Evolutionary conservation across 139 green algal species (phyloP).

Genomic region (Coelastrella sp.): DNA sequence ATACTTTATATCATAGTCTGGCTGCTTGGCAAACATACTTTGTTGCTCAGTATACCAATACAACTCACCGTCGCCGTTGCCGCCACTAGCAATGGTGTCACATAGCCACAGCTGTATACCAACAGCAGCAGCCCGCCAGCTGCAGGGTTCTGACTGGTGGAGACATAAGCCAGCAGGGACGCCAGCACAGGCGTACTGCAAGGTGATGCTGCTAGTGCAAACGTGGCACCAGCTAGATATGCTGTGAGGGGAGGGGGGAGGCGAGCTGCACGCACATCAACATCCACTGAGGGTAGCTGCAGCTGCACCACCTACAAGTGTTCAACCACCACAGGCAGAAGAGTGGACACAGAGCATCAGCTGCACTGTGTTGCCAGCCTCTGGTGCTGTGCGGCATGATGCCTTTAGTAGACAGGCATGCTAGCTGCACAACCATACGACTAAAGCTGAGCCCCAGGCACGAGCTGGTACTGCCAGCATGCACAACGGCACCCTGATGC

Average conservation of each 20-base stretch:
- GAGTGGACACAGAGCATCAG: background rate
- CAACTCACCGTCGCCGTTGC: conserved; percentile 55
- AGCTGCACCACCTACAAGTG: conserved; percentile 79
- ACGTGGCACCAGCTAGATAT: conserved; percentile 93
- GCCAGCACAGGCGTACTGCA: conserved; percentile 97
- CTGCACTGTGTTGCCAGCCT: no score
- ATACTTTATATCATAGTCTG: no score
- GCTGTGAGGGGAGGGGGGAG: conserved; percentile 74
- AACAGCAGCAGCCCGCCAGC: conserved; percentile 89
- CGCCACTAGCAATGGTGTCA: conserved; percentile 92
- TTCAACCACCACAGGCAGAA: no score
- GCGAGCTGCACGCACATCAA: conserved; percentile 75
- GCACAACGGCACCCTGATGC: no score
- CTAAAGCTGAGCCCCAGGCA: no score
- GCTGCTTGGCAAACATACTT: no score
- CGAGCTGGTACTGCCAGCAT: no score
- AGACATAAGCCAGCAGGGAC: conserved; percentile 94
- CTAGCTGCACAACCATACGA: no score
- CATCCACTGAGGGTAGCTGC: conserved; percentile 83
- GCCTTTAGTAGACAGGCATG: no score
- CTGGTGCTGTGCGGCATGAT: background rate
- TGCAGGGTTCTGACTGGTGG: conserved; percentile 71
- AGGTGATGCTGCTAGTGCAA: conserved; percentile 96
- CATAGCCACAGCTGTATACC: conserved; percentile 94
- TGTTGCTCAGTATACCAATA: no score